A percentile compares a stretch with the other conserved stretches of the same genome.
Evolutionary conservation across 257 asterid genomes (phyloP).

Genomic region (Salvia miltiorrhiza): DNA sequence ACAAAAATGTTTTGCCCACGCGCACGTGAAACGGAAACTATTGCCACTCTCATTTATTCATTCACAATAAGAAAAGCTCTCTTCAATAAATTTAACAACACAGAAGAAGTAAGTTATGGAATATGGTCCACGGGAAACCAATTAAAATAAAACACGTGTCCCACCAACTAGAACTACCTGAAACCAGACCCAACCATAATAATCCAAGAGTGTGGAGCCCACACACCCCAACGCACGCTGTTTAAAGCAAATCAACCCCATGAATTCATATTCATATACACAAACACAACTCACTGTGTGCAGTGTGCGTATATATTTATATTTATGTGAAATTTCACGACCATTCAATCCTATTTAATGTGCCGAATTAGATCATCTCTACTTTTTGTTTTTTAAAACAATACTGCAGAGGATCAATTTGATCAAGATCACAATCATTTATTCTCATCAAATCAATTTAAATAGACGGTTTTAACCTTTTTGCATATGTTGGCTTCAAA

Average conservation of each 20-base stretch:
- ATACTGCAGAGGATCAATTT: too few relatives aligned
- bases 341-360: background rate
- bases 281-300: too few relatives aligned
- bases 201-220: conserved; percentile 37
- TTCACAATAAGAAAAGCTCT: background rate
- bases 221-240: conserved; percentile 11
- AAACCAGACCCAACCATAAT: conserved; percentile 30
- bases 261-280: too few relatives aligned
- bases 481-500: too few relatives aligned
- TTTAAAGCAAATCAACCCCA: conserved; percentile 13
- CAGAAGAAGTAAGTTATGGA: background rate
- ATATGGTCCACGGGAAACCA: conserved; percentile 13
- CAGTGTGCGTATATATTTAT: background rate
- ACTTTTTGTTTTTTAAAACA: too few relatives aligned
- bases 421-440: too few relatives aligned
- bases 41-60: background rate
- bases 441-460: too few relatives aligned
- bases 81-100: background rate
- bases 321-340: background rate
- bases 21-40: background rate
- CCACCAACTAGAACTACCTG: conserved; percentile 43
- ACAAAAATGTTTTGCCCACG: background rate
- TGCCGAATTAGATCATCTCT: too few relatives aligned
- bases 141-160: conserved; percentile 24
- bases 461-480: too few relatives aligned